phyloP scores from a whole-genome alignment of 768 basidiomycete species.

The Termitomyces sp. region DNA sequence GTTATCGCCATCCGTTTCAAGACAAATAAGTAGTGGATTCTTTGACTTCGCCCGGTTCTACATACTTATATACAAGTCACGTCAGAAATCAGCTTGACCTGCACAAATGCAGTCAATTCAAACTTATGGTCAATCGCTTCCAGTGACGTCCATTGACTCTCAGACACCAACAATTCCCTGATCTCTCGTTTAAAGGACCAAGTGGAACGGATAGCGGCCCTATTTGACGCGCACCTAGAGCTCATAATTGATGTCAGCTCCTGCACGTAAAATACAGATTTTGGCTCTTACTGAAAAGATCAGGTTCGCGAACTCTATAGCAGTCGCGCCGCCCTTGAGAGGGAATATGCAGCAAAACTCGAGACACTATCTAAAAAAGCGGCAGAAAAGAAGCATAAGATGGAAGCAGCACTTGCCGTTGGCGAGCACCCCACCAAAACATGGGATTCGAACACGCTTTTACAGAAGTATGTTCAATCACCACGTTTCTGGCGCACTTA shows the following conservation, averaged over 20 bases:
- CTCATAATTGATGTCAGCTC: conserved; percentile 58
- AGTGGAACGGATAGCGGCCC: conserved; percentile 55
- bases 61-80: not conserved
- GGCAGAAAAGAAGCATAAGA: conserved; percentile 66
- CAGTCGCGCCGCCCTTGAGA: conserved; percentile 65
- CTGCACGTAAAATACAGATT: not conserved
- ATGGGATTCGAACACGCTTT: conserved; percentile 48
- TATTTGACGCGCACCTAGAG: conserved; percentile 65
- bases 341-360: conserved; percentile 75
- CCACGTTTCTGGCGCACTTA: conserved; percentile 3
- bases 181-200: conserved; percentile 58
- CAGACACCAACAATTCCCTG: conserved; percentile 5
- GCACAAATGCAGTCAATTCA: conserved; percentile 16
- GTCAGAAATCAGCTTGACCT: not conserved
- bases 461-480: conserved; percentile 44
- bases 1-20: no score
- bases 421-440: conserved; percentile 67
- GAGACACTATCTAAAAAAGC: conserved; percentile 64
- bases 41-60: not conserved
- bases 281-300: not conserved
- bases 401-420: conserved; percentile 49
- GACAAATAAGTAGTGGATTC: no score
- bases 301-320: conserved; percentile 74
- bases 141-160: conserved; percentile 34
- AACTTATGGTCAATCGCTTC: conserved; percentile 51